Evolutionary conservation across 345 rosid genomes (phyloP).

Genomic region (Turritis glabra): DNA sequence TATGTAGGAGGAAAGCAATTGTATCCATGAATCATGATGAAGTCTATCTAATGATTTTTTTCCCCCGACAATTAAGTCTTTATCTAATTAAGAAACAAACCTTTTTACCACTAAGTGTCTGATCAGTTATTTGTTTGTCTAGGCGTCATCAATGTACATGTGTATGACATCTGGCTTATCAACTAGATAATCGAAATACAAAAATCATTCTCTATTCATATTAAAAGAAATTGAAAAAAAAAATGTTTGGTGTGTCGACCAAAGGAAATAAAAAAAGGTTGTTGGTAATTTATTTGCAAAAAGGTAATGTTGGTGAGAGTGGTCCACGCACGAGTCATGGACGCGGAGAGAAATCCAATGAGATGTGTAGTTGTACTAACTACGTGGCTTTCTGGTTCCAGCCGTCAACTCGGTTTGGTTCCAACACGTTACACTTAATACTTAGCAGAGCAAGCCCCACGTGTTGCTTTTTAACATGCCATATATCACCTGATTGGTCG

Average conservation of each 20-base stretch:
- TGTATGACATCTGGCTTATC: background rate
- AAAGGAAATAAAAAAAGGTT: too few species aligned
- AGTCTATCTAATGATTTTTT: too few species aligned
- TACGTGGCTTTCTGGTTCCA: constrained; percentile 31
- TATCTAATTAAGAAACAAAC: too few species aligned
- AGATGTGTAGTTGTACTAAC: constrained; percentile 24
- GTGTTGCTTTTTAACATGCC: constrained; percentile 5
- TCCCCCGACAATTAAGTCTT: too few species aligned
- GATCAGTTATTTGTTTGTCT: too few species aligned
- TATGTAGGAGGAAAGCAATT: constrained; percentile 64
- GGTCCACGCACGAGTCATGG: constrained; percentile 20
- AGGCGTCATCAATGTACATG: background rate
- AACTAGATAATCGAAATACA: background rate
- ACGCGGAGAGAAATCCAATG: constrained; percentile 12
- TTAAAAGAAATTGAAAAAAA: too few species aligned
- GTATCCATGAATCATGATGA: constrained; percentile 47
- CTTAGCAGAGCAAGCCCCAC: constrained; percentile 1
- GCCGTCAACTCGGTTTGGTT: constrained; percentile 30
- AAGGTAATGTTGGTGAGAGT: background rate
- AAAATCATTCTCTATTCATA: too few species aligned
- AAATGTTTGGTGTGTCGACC: constrained; percentile 5
- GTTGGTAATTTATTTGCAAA: too few species aligned
- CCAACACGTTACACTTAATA: constrained; percentile 15
- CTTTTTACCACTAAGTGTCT: too few species aligned
- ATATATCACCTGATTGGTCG: constrained; percentile 19